Percentiles rank a stretch among this genome's conserved stretches.
Conservation (phyloP, 2,329 filamentous ascomycete species). For the Aspergillus floridensis region DNA sequence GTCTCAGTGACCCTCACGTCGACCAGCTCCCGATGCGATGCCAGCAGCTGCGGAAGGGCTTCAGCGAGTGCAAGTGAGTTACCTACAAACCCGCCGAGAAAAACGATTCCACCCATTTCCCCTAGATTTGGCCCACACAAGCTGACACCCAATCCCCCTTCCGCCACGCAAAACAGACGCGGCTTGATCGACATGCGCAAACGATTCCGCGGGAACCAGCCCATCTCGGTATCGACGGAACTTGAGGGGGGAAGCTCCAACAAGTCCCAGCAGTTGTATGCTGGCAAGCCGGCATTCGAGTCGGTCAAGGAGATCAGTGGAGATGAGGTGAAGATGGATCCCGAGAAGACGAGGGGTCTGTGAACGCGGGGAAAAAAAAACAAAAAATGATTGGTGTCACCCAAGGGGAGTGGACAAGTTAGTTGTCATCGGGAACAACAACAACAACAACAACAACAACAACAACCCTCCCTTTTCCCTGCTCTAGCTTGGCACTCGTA, state of each 20-base stretch:
- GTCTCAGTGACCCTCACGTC: slow-evolving; percentile 76
- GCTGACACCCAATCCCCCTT: no score
- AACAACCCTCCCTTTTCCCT: background rate
- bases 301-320: slow-evolving; percentile 65
- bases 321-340: slow-evolving; percentile 57
- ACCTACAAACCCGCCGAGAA: no score
- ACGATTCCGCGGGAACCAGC: slow-evolving; percentile 90
- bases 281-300: slow-evolving; percentile 69
- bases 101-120: no score
- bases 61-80: slow-evolving; percentile 79
- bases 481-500: background rate
- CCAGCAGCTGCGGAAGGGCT: slow-evolving; percentile 88
- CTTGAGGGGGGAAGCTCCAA: slow-evolving; percentile 51
- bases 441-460: no score
- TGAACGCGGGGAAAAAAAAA: slow-evolving; percentile 18
- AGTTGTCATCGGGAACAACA: background rate
- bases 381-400: background rate
- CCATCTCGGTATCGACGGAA: slow-evolving; percentile 67
- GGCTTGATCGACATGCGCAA: slow-evolving; percentile 99
- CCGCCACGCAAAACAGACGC: slow-evolving; percentile 45
- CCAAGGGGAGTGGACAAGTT: background rate
- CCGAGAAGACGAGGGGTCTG: slow-evolving; percentile 48
- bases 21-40: slow-evolving; percentile 82
- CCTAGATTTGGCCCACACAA: no score
- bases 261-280: slow-evolving; percentile 70